phyloP scores from a whole-genome alignment of 2,329 filamentous ascomycete species.

The Arthrocladium fulminans region DNA sequence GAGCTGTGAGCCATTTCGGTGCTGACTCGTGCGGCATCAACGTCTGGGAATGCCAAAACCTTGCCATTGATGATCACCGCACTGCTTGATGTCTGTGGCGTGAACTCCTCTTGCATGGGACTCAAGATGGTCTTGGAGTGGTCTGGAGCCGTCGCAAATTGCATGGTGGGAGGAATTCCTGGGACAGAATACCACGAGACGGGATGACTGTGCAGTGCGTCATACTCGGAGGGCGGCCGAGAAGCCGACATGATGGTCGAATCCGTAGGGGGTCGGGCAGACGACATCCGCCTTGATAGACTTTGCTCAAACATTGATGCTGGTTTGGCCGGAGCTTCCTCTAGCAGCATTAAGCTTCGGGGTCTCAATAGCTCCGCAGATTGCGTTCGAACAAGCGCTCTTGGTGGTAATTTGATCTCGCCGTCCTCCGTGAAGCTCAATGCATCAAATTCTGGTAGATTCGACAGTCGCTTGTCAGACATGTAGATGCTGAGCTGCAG shows the following conservation, averaged over 20 bases:
- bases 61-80: slow-evolving; percentile 18
- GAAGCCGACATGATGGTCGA: slow-evolving; percentile 17
- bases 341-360: slow-evolving; percentile 13
- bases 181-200: slow-evolving; percentile 23
- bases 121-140: slow-evolving; percentile 17
- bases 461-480: slow-evolving; percentile 36
- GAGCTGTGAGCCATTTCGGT: neutral
- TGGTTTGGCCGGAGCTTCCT: slow-evolving; percentile 16
- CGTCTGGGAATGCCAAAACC: slow-evolving; percentile 14
- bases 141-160: slow-evolving; percentile 22
- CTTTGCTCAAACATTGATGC: slow-evolving; percentile 11
- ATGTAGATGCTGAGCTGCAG: slow-evolving; percentile 41
- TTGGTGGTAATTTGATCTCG: slow-evolving; percentile 28
- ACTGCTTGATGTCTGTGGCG: slow-evolving; percentile 14
- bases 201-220: slow-evolving; percentile 22
- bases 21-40: neutral
- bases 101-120: slow-evolving; percentile 23
- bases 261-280: slow-evolving; percentile 12
- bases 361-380: slow-evolving; percentile 18
- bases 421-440: slow-evolving; percentile 29
- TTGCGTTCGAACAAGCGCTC: slow-evolving; percentile 24
- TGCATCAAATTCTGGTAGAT: slow-evolving; percentile 36
- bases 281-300: slow-evolving; percentile 8
- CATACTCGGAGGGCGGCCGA: slow-evolving; percentile 20
- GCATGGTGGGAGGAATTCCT: slow-evolving; percentile 23